phyloP scores from a whole-genome alignment of 2,329 filamentous ascomycete genomes.

The Blastomyces emzantsi region DNA sequence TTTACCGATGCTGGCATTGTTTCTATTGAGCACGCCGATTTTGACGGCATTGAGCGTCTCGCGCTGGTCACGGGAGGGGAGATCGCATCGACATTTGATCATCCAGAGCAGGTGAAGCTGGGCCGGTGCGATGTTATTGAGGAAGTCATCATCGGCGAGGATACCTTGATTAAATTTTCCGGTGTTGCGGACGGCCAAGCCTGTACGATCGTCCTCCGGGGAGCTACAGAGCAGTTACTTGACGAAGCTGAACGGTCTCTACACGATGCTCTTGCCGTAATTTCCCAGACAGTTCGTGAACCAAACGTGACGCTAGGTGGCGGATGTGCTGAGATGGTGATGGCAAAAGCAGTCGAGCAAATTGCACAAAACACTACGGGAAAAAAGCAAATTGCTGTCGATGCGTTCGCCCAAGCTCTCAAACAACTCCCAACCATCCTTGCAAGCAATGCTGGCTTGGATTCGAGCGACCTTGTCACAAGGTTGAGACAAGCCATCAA shows the following conservation, averaged over 20 bases:
- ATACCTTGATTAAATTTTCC: conserved; percentile 95
- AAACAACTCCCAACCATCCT: conserved; percentile 93
- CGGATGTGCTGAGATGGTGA: conserved; percentile 96
- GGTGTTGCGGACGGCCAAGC: conserved; percentile 88
- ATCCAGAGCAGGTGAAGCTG: conserved; percentile 93
- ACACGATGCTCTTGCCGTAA: conserved; percentile 89
- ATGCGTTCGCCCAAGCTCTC: conserved; percentile 78
- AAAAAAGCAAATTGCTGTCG: conserved; percentile 92
- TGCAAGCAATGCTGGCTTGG: conserved; percentile 92
- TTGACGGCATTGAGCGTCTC: conserved; percentile 92
- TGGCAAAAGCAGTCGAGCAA: conserved; percentile 95
- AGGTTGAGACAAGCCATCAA: conserved; percentile 90
- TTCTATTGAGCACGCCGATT: conserved; percentile 98
- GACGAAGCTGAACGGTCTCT: conserved; percentile 95
- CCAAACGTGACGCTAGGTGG: conserved; percentile 90
- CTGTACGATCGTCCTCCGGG: conserved; percentile 92
- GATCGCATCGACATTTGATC: conserved; percentile 95
- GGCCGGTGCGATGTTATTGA: conserved; percentile 93
- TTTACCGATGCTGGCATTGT: conserved; percentile 97
- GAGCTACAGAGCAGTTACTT: conserved; percentile 91
- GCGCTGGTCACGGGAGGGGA: conserved; percentile 94
- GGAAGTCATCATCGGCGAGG: conserved; percentile 96
- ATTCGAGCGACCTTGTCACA: conserved; percentile 88
- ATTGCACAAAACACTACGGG: conserved; percentile 89
- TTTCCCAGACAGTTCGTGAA: conserved; percentile 93